Percentiles rank a stretch among this genome's conserved stretches.
phyloP scores from a whole-genome alignment of 352 stramenopile genomes.

The Globisporangium heterothallicum region DNA sequence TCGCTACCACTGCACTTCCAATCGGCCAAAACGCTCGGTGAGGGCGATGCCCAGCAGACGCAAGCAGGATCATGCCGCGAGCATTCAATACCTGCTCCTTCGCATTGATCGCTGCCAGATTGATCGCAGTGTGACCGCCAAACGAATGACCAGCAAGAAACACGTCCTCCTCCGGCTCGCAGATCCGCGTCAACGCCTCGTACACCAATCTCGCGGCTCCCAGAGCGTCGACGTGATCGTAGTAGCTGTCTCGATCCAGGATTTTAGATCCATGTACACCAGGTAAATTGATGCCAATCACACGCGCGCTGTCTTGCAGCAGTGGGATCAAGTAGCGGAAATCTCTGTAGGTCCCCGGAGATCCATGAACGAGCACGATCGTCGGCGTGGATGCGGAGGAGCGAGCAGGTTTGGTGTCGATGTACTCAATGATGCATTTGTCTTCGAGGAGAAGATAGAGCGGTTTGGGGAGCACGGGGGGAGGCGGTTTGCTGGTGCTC shows the following conservation, averaged over 20 bases:
- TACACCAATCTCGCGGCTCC: conserved; percentile 30
- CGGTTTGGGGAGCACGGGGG: conserved; percentile 17
- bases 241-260: conserved; percentile 34
- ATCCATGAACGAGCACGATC: conserved; percentile 54
- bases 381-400: conserved; percentile 14
- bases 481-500: not conserved
- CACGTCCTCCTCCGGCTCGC: conserved; percentile 10
- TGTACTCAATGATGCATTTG: conserved; percentile 40
- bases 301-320: conserved; percentile 29
- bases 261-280: conserved; percentile 43
- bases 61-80: conserved; percentile 43
- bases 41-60: conserved; percentile 40
- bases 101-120: not conserved
- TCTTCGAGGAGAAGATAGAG: conserved; percentile 20
- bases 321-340: conserved; percentile 60
- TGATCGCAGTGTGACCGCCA: conserved; percentile 24
- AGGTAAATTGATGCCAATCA: conserved; percentile 54
- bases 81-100: conserved; percentile 18
- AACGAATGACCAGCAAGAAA: not conserved
- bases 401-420: conserved; percentile 16
- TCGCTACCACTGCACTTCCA: conserved; percentile 14
- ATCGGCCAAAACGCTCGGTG: conserved; percentile 31
- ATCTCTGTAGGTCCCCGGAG: conserved; percentile 53
- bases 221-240: conserved; percentile 35
- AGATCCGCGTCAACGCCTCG: conserved; percentile 31